Conservation (phyloP, 352 stramenopile species). For the Elongisporangium anandrum region DNA sequence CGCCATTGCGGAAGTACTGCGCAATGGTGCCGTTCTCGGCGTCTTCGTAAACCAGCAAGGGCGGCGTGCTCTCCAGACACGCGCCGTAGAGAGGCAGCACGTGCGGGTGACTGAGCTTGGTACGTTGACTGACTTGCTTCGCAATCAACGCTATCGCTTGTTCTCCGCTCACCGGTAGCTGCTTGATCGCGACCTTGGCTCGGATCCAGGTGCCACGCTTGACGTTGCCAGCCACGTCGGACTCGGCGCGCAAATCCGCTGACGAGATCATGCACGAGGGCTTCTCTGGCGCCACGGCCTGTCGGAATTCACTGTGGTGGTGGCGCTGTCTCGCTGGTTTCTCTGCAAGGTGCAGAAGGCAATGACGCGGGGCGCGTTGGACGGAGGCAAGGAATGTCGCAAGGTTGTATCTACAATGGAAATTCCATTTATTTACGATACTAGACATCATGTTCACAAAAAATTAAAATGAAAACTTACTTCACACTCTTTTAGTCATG, state of each 20-base stretch:
- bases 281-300: neutral
- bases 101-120: neutral
- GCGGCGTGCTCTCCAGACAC: neutral
- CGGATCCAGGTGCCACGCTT: neutral
- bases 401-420: too few relatives aligned
- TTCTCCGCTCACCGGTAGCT: neutral
- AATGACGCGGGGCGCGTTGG: too few relatives aligned
- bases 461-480: too few relatives aligned
- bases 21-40: constrained; percentile 11
- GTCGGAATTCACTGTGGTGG: neutral
- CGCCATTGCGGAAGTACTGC: constrained; percentile 7
- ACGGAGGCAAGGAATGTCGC: too few relatives aligned
- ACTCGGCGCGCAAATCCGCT: neutral
- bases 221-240: neutral
- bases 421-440: too few relatives aligned
- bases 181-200: neutral
- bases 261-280: neutral
- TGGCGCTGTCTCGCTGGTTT: too few relatives aligned
- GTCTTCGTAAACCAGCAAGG: constrained; percentile 17
- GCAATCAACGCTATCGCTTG: neutral
- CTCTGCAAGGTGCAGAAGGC: too few relatives aligned
- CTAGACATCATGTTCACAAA: too few relatives aligned
- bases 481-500: too few relatives aligned
- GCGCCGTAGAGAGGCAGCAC: neutral
- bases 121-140: neutral